A percentile compares a stretch with the other conserved stretches of the same genome.
Evolutionary conservation across 495 filamentous ascomycete genomes (phyloP).

Genomic region (Rusavskia elegans): DNA sequence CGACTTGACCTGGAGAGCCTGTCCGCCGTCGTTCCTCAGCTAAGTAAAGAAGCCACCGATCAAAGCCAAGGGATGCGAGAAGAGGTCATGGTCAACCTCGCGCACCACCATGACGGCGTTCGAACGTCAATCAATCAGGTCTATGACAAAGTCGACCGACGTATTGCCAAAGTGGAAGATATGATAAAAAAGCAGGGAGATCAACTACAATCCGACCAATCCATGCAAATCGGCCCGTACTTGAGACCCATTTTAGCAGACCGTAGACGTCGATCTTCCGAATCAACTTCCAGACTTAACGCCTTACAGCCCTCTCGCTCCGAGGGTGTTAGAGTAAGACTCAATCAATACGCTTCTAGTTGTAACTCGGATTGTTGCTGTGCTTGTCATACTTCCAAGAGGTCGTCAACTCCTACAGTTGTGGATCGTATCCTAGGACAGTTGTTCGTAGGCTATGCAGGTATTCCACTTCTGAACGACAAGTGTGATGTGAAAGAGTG

Average conservation of each 20-base stretch:
- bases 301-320: too few species aligned
- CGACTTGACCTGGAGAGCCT: too few species aligned
- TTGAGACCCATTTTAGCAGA: not conserved
- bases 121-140: not conserved
- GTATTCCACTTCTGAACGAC: not conserved
- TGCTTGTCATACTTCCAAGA: not conserved
- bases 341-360: not conserved
- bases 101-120: conserved; percentile 5
- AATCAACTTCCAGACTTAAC: too few species aligned
- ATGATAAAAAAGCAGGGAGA: not conserved
- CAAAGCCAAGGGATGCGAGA: conserved; percentile 7
- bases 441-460: not conserved
- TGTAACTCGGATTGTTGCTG: not conserved
- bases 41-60: too few species aligned
- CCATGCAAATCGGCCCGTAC: not conserved
- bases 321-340: too few species aligned
- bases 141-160: not conserved
- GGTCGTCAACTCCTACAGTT: not conserved
- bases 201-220: not conserved
- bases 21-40: too few species aligned
- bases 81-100: conserved; percentile 12
- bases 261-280: not conserved
- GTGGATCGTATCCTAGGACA: conserved; percentile 1
- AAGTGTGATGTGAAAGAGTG: not conserved
- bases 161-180: not conserved